Percentiles rank a stretch among this genome's conserved stretches.
Conservation (phyloP, 495 filamentous ascomycete species). For the Penicillium bovifimosum region DNA sequence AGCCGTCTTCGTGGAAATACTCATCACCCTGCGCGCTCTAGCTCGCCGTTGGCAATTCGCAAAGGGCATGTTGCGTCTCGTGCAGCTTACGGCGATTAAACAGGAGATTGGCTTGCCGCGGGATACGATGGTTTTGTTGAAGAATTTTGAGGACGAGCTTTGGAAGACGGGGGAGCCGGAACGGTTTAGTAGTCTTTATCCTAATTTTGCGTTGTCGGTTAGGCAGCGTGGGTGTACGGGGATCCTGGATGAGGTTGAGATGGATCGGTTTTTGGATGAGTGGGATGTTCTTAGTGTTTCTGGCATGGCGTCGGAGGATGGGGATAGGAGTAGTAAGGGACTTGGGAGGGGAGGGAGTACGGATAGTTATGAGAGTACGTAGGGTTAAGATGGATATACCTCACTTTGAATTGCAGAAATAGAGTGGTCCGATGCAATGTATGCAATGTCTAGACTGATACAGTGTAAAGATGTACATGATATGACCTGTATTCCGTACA, state of each 20-base stretch:
- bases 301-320: not conserved
- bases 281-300: constrained; percentile 14
- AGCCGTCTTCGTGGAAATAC: constrained; percentile 11
- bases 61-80: constrained; percentile 16
- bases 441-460: not conserved
- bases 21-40: constrained; percentile 9
- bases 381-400: too few relatives aligned
- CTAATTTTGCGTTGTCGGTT: constrained; percentile 8
- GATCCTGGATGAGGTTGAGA: not conserved
- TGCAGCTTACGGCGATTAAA: constrained; percentile 14
- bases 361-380: not conserved
- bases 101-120: constrained; percentile 5
- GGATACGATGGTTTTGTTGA: constrained; percentile 8
- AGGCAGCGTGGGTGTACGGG: not conserved
- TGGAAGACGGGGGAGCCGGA: constrained; percentile 5
- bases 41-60: constrained; percentile 17
- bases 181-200: constrained; percentile 18
- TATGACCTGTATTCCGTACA: not conserved
- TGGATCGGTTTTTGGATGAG: constrained; percentile 17
- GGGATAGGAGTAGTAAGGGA: not conserved
- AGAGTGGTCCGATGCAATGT: too few relatives aligned
- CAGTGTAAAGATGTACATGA: too few relatives aligned
- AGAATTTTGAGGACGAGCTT: constrained; percentile 12
- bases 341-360: not conserved
- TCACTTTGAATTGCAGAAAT: too few relatives aligned